Base-by-base conservation (phyloP, 768 basidiomycete species). In the Rhodocollybia butyracea region DNA sequence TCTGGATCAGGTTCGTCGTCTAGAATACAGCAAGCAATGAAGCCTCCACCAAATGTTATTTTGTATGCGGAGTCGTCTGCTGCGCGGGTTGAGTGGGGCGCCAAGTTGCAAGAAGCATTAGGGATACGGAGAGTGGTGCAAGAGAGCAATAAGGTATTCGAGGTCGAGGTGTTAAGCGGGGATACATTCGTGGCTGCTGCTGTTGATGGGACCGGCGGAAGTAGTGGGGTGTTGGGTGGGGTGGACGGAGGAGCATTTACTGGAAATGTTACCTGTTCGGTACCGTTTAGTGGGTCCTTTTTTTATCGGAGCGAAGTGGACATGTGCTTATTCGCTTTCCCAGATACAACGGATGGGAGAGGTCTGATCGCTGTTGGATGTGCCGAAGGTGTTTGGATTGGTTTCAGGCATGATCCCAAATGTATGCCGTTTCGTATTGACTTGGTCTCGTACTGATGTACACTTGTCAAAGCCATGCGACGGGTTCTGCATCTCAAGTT, bases 311-410 rank as follows among this genome's bases (percentile, higher is more conserved):
- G 1, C 6, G 46, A 13, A 21, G n/a, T 34, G 26, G 21, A 22
- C 42, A 24, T 26, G n/a, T 3, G 17, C 11, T 21, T n/a, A 36
- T 40, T 34, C 46, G 26, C 8, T 38, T 85, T 86, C 3, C 83
- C 86, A 93, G 91, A 82, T 58, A 94, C 91, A 2, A 77, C 85
- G 1, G 92, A 95, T 66, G 86, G 88, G 11, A 82, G 91, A 42
- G 81, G 83, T 2, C 77, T 97, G 26, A 88, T 96, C 19, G 91
- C 94, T 1, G 84, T 95, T 57, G 94, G 94, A 21, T 94, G 93
- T 67, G 85, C 89, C 3, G 91, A 95, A 64, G 94, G 94, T 29
- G 90, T 97, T 21, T 97, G 92, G 90, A 94, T 97, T 56, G 94
- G 94, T 0, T 87, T 94, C 69, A 81, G 91, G 30, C 80, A 83